Base-by-base conservation (phyloP, 2,329 filamentous ascomycete genomes). In the Fusarium poae region DNA sequence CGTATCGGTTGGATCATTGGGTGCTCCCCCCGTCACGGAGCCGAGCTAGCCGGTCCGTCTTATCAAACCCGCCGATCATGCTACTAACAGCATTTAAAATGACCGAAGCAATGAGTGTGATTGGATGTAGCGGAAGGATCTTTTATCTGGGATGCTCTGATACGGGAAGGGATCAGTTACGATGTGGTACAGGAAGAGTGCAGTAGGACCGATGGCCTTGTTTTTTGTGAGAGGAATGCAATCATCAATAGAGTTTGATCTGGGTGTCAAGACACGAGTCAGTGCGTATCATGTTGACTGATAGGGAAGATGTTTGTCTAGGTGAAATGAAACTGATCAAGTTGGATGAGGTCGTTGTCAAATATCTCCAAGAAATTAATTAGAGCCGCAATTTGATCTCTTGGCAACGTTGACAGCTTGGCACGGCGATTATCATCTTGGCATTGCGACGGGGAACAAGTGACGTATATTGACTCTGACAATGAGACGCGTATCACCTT, bases 341-440 rank as follows among this genome's bases (percentile, higher is more conserved):
- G 11, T 12, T 15, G 3, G 5, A n/a, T 13, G 16, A n/a, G 15
- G 15, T 27, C 16, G 35, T 42, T 9, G 35, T 42, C 9, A 35
- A 20, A 30, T 35, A 64, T 50, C 57, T 39, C 61, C 37, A 61
- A 21, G 9, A 5, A 27, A 27, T 27, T 16, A n/a, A 35, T n/a
- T 63, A 63, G 40, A 65, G 16, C 62, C 62, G 52, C 12, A 13
- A 23, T 58, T 59, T 39, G 44, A 29, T 59, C 52, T 59, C 62
- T 65, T 65, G 62, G 62, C 62, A 58, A 25, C 40, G n/a, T 32
- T 57, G 60, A 48, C 62, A 59, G 60, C 62, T 65, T 65, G 62
- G 62, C 62, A 29, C 29, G 25, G 37, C 13, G 23, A 37, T 43
- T 25, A 10, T 13, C 27, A 52, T 37, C 61, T 64, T 64, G 61